phyloP scores from a whole-genome alignment of 768 basidiomycete genomes.

The Coprinellus micaceus region DNA sequence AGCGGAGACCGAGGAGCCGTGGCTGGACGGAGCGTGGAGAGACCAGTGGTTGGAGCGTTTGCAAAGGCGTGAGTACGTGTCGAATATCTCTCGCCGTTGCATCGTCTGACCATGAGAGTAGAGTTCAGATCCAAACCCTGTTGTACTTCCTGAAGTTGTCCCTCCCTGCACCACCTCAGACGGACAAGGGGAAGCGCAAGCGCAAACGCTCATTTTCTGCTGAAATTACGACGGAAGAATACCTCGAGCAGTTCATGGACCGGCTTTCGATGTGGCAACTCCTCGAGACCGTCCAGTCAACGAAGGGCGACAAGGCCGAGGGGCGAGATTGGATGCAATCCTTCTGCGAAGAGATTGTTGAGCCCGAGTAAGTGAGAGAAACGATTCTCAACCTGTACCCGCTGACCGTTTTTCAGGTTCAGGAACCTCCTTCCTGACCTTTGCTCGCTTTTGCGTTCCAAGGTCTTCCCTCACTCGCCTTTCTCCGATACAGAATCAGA shows the following conservation, averaged over 20 bases:
- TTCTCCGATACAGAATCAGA: slow-evolving; percentile 45
- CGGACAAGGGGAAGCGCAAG: slow-evolving; percentile 33
- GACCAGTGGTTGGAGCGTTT: slow-evolving; percentile 57
- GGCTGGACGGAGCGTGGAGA: slow-evolving; percentile 54
- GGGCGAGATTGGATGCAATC: slow-evolving; percentile 71
- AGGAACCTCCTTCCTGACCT: slow-evolving; percentile 45
- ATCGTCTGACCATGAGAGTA: slow-evolving; percentile 21
- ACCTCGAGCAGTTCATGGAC: slow-evolving; percentile 72
- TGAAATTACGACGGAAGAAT: slow-evolving; percentile 39
- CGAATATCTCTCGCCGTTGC: neutral
- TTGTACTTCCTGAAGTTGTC: slow-evolving; percentile 65
- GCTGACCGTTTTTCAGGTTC: slow-evolving; percentile 62
- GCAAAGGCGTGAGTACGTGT: slow-evolving; percentile 62
- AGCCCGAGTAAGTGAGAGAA: slow-evolving; percentile 60
- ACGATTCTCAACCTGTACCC: no score
- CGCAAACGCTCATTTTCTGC: slow-evolving; percentile 18
- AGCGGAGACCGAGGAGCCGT: slow-evolving; percentile 31
- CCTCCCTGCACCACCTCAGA: slow-evolving; percentile 43
- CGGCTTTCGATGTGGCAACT: slow-evolving; percentile 79
- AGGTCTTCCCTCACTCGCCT: slow-evolving; percentile 63
- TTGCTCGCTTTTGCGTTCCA: slow-evolving; percentile 57
- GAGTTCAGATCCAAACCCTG: slow-evolving; percentile 73
- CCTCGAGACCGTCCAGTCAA: slow-evolving; percentile 25
- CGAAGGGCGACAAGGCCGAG: slow-evolving; percentile 17
- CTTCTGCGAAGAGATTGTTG: slow-evolving; percentile 66